Conservation (phyloP, 306 rosid species). For the Castanea mollissima region DNA sequence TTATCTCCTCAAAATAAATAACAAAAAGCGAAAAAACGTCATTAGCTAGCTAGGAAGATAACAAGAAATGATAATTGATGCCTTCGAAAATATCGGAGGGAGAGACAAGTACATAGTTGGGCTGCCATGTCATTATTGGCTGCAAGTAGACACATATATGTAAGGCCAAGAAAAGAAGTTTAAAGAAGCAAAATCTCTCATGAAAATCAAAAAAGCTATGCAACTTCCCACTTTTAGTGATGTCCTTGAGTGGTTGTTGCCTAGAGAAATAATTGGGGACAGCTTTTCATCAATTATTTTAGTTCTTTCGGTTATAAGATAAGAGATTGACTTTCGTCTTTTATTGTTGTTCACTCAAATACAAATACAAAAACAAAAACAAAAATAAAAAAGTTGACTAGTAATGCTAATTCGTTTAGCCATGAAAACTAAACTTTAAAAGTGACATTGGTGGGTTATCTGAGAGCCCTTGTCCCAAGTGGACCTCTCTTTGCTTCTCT, state of each 20-base stretch:
- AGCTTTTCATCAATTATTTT: constrained; percentile 32
- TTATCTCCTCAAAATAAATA: background rate
- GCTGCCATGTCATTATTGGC: background rate
- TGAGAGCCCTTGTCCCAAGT: constrained; percentile 14
- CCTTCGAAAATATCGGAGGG: background rate
- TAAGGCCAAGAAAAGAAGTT: constrained; percentile 1
- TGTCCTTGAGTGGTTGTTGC: constrained; percentile 21
- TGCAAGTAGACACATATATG: background rate
- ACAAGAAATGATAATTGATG: background rate
- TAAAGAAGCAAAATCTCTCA: constrained; percentile 1
- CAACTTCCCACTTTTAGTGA: constrained; percentile 22
- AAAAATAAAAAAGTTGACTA: constrained; percentile 10
- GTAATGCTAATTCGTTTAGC: background rate
- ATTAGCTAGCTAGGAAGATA: background rate
- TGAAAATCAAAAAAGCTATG: constrained; percentile 8
- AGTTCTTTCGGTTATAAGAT: constrained; percentile 26
- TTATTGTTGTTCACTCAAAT: constrained; percentile 15
- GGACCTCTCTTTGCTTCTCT: constrained; percentile 7
- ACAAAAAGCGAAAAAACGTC: background rate
- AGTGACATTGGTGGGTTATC: constrained; percentile 2
- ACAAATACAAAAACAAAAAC: too few species aligned
- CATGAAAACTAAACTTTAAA: background rate
- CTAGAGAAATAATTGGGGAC: constrained; percentile 38
- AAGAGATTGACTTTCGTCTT: constrained; percentile 27
- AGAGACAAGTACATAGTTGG: too few species aligned